Percentiles rank a stretch among this genome's conserved stretches.
phyloP scores from a whole-genome alignment of 805 yeast genomes.

The Isabelozyma heimii region DNA sequence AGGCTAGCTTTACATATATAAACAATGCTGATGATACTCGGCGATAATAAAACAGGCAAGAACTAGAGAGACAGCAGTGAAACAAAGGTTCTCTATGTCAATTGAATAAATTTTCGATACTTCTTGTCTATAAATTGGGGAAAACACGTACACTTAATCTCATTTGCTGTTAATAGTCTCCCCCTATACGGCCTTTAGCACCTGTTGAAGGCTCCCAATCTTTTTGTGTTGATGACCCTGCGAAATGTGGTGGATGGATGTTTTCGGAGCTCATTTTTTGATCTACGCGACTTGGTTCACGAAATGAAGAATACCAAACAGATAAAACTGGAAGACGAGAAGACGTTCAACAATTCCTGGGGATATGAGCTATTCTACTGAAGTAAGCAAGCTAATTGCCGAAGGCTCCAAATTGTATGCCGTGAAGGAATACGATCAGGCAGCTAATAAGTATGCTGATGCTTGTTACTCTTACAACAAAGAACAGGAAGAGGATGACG shows the following conservation, averaged over 20 bases:
- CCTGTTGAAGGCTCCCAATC: not conserved
- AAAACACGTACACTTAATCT: not conserved
- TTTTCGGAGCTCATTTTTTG: too few species aligned
- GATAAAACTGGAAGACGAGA: too few species aligned
- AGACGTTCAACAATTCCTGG: not conserved
- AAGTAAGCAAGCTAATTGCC: constrained; percentile 47
- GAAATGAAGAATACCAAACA: too few species aligned
- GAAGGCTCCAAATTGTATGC: constrained; percentile 68
- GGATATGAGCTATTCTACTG: constrained; percentile 32
- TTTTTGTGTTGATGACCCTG: too few species aligned
- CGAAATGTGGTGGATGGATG: too few species aligned
- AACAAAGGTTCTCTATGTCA: not conserved
- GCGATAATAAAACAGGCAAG: not conserved
- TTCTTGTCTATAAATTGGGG: not conserved
- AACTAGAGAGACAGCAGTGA: not conserved
- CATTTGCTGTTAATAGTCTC: not conserved
- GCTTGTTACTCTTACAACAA: constrained; percentile 61
- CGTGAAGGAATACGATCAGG: constrained; percentile 60
- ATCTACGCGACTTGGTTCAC: too few species aligned
- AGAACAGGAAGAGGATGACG: constrained; percentile 58
- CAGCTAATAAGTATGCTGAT: constrained; percentile 67
- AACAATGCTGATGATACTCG: not conserved
- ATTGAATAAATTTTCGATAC: not conserved
- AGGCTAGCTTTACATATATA: not conserved
- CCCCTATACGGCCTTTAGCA: not conserved